These are phyloP conservation scores for Adiantum capillusveneris DNA, from an alignment of 75 land plant species.

Conservation along the genomic window DNA sequence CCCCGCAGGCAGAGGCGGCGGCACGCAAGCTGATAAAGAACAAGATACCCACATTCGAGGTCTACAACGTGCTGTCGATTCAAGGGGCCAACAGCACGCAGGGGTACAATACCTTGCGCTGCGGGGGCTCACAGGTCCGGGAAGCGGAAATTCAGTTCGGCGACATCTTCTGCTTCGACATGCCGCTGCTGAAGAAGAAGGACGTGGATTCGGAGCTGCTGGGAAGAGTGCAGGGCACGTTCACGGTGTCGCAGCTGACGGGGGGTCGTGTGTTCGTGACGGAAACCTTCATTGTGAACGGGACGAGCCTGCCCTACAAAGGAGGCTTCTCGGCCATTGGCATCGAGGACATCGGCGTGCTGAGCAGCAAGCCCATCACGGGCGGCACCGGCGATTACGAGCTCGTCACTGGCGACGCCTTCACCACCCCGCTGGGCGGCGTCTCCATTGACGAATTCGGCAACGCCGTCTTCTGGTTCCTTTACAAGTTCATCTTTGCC, in stretches of 20 bases:
- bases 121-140: neutral
- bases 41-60: no score
- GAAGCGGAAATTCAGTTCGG: neutral
- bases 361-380: neutral
- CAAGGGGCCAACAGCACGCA: neutral
- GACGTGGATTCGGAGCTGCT: neutral
- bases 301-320: neutral
- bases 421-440: neutral
- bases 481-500: neutral
- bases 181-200: conserved; percentile 5
- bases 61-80: neutral
- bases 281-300: neutral
- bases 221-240: neutral
- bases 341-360: neutral
- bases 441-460: neutral
- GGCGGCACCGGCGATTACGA: neutral
- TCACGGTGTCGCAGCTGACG: neutral
- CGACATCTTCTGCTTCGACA: neutral
- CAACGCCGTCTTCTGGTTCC: neutral
- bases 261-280: neutral
- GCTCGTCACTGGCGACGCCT: neutral
- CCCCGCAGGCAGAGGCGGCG: no score
- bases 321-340: neutral
- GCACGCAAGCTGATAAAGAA: no score
- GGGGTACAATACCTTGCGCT: neutral